Evolutionary conservation across 495 filamentous ascomycete genomes (phyloP).

Genomic region (Neurospora pannonica): DNA sequence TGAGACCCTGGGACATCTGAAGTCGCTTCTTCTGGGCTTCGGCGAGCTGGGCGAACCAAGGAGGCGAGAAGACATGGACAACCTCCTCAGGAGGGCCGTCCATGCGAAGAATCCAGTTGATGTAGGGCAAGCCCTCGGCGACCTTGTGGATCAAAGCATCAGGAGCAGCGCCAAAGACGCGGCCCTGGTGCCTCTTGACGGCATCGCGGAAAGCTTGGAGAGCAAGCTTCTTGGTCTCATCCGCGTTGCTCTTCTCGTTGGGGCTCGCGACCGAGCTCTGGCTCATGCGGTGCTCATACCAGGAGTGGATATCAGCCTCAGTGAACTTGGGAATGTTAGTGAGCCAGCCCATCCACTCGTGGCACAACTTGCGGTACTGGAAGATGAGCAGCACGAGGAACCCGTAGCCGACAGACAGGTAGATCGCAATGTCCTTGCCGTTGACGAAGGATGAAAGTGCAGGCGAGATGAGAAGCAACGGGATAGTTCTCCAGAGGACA

Average conservation of each 20-base stretch:
- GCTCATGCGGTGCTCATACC: conserved; percentile 25
- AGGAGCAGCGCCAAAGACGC: not conserved
- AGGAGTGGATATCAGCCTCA: conserved; percentile 40
- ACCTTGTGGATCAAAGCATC: conserved; percentile 8
- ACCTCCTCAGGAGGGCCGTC: not conserved
- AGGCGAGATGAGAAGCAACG: conserved; percentile 39
- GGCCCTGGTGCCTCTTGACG: not conserved
- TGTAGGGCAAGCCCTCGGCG: conserved; percentile 13
- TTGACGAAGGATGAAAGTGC: conserved; percentile 35
- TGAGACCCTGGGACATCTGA: conserved; percentile 19
- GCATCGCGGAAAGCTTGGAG: conserved; percentile 9
- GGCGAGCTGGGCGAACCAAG: conserved; percentile 18
- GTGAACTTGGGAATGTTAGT: conserved; percentile 36
- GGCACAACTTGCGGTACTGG: conserved; percentile 34
- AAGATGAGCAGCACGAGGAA: conserved; percentile 37
- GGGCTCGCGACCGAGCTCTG: not conserved
- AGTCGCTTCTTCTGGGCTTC: conserved; percentile 16
- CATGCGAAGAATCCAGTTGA: conserved; percentile 17
- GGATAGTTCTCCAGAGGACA: conserved; percentile 30
- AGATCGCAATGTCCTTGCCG: conserved; percentile 38
- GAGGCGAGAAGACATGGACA: conserved; percentile 9
- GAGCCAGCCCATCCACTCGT: conserved; percentile 46
- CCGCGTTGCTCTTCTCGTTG: not conserved
- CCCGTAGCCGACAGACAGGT: conserved; percentile 37
- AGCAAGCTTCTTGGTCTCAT: conserved; percentile 5